A percentile compares a stretch with the other conserved stretches of the same genome.
phyloP scores from a whole-genome alignment of 129 eudicot species.

The Flaveria bidentis region DNA sequence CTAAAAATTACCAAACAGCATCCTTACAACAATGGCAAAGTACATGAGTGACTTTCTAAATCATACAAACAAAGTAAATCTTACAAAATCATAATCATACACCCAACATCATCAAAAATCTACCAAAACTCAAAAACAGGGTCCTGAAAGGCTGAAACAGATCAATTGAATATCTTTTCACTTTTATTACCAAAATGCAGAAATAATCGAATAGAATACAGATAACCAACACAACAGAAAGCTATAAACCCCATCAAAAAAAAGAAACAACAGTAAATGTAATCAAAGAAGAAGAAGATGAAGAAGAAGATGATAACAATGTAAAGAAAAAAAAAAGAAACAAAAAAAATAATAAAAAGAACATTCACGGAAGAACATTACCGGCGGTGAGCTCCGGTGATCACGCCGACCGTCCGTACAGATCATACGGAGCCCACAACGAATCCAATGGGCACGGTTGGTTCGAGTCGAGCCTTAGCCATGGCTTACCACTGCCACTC shows the following conservation, averaged over 20 bases:
- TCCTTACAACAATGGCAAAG: constrained; percentile 7
- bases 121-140: constrained; percentile 2
- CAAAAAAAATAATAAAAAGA: constrained; percentile 13
- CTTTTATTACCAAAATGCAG: constrained; percentile 39
- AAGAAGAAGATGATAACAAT: constrained; percentile 9
- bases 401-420: constrained; percentile 55
- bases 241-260: constrained; percentile 28
- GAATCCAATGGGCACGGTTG: constrained; percentile 78
- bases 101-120: constrained; percentile 14
- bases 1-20: constrained; percentile 25
- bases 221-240: constrained; percentile 29
- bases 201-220: constrained; percentile 45
- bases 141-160: not conserved
- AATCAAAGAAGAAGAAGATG: not conserved
- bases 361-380: constrained; percentile 50
- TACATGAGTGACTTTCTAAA: constrained; percentile 5
- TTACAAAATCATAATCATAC: constrained; percentile 10
- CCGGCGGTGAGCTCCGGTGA: constrained; percentile 41
- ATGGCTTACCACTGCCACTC: constrained; percentile 96
- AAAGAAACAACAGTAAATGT: no score
- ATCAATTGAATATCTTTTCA: constrained; percentile 35
- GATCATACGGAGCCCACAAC: constrained; percentile 89
- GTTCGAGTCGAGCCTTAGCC: constrained; percentile 74
- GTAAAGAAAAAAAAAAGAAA: not conserved
- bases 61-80: constrained; percentile 13